Conservation (phyloP, 257 asterid species). For the Linaria vulgaris region DNA sequence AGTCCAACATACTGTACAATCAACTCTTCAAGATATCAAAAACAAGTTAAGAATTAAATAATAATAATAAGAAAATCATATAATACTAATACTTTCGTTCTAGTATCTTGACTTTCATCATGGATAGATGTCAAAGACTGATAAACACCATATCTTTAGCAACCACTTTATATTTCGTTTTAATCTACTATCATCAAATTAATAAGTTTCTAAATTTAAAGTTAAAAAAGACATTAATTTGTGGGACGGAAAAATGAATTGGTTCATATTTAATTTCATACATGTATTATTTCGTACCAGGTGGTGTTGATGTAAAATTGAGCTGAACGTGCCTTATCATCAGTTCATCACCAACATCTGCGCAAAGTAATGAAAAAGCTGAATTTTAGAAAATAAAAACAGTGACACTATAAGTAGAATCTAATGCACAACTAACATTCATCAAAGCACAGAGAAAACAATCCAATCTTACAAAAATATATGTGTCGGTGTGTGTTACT, state of each 20-base stretch:
- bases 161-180: too few relatives aligned
- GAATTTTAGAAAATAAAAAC: neutral
- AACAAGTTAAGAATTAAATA: neutral
- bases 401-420: constrained; percentile 1
- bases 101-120: neutral
- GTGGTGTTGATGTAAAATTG: constrained; percentile 26
- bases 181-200: neutral
- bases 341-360: constrained; percentile 44
- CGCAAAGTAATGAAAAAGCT: constrained; percentile 21
- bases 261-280: constrained; percentile 27
- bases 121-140: too few relatives aligned
- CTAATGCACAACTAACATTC: too few relatives aligned
- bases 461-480: too few relatives aligned
- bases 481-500: too few relatives aligned
- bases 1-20: constrained; percentile 36
- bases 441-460: too few relatives aligned
- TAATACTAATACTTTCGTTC: neutral
- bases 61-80: neutral
- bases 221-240: too few relatives aligned
- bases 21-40: constrained; percentile 1
- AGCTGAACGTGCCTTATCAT: constrained; percentile 54
- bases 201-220: too few relatives aligned
- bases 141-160: too few relatives aligned
- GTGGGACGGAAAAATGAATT: constrained; percentile 41
- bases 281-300: constrained; percentile 34